Evolutionary conservation across 305 asterid genomes (phyloP).

Genomic region (Caryopteris hybrid): DNA sequence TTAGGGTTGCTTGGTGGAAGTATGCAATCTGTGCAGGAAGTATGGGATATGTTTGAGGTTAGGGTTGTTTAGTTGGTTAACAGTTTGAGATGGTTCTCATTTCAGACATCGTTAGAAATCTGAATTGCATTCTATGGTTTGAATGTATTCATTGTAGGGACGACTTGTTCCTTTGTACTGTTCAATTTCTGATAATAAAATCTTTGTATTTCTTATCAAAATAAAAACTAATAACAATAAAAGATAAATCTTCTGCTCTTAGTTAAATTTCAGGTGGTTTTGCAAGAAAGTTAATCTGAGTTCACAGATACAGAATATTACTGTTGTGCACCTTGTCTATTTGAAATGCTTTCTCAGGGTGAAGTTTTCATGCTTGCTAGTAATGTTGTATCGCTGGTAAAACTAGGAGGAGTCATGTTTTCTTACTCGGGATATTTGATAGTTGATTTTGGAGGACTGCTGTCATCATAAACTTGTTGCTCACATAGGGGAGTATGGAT

Average conservation of each 20-base stretch:
- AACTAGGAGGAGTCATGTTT: neutral
- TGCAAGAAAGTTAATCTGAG: neutral
- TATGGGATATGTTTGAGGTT: no score
- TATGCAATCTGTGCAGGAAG: no score
- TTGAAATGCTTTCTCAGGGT: neutral
- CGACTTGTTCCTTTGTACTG: no score
- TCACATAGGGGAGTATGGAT: neutral
- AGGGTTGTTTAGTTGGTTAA: no score
- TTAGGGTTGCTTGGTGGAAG: no score
- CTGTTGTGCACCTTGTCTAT: neutral
- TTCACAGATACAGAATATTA: neutral
- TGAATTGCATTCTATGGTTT: no score
- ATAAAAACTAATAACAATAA: no score
- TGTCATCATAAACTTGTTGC: neutral
- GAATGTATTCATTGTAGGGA: no score
- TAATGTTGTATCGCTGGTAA: neutral
- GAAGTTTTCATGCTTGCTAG: neutral
- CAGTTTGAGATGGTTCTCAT: no score
- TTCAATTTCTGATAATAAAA: no score
- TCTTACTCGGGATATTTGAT: neutral
- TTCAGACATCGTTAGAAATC: no score
- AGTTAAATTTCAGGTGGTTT: neutral
- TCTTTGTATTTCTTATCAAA: no score
- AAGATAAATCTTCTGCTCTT: neutral
- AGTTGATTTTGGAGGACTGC: neutral